Conservation (phyloP, 352 stramenopile genomes). For the Phytophthora nicotianae region DNA sequence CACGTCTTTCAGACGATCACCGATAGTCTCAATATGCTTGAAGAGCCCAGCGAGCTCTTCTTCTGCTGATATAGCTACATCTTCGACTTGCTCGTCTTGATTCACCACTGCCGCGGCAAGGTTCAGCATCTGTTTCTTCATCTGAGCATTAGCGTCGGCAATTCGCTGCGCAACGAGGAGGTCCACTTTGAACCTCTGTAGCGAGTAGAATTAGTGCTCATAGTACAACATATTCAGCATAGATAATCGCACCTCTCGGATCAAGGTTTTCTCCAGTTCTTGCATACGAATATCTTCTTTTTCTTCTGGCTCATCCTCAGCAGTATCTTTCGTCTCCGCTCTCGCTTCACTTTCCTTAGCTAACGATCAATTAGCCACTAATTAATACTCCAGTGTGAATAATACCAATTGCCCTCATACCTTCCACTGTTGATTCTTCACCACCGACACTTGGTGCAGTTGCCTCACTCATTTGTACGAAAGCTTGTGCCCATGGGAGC, state of each 20-base stretch:
- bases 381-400: no score
- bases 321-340: conserved; percentile 12
- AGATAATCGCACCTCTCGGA: conserved; percentile 55
- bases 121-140: conserved; percentile 76
- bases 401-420: no score
- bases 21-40: conserved; percentile 49
- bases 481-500: conserved; percentile 65
- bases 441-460: not conserved
- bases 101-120: conserved; percentile 45
- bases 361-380: not conserved
- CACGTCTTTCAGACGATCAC: conserved; percentile 59
- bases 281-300: conserved; percentile 37
- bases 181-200: conserved; percentile 76
- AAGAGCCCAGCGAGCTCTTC: conserved; percentile 58
- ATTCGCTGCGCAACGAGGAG: conserved; percentile 74
- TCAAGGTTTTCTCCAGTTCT: conserved; percentile 59
- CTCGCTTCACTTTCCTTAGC: conserved; percentile 25
- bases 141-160: conserved; percentile 55
- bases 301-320: conserved; percentile 8
- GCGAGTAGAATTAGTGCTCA: not conserved
- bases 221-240: not conserved
- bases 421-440: conserved; percentile 8
- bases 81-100: conserved; percentile 34
- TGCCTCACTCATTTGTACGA: conserved; percentile 57
- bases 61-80: conserved; percentile 27